phyloP scores from a whole-genome alignment of 176 grass and related monocot species.

The Typha latifolia region DNA sequence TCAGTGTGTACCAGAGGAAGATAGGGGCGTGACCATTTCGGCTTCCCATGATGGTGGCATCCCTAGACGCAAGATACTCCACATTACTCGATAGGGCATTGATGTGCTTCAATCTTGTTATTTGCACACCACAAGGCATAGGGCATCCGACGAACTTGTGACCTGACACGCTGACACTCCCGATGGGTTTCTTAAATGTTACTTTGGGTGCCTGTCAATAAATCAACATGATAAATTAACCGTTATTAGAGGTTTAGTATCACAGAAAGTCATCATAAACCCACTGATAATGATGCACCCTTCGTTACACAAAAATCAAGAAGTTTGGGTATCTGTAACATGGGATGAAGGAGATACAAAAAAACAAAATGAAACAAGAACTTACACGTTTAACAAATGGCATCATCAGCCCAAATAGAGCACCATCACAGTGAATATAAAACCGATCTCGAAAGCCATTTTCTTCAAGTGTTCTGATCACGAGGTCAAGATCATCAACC shows the following conservation, averaged over 20 bases:
- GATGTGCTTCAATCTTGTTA: constrained; percentile 66
- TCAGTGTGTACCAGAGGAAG: constrained; percentile 59
- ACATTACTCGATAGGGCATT: constrained; percentile 67
- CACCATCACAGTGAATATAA: constrained; percentile 87
- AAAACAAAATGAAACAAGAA: not conserved
- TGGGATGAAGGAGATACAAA: too few species aligned
- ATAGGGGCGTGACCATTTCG: constrained; percentile 59
- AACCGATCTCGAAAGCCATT: constrained; percentile 60
- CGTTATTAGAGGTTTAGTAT: too few species aligned
- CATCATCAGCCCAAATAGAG: constrained; percentile 88
- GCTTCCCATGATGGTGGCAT: constrained; percentile 54
- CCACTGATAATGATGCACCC: not conserved
- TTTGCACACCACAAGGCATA: constrained; percentile 83
- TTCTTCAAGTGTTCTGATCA: constrained; percentile 77
- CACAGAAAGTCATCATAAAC: not conserved
- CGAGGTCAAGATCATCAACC: constrained; percentile 77
- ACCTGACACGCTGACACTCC: constrained; percentile 68
- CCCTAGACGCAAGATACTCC: constrained; percentile 61
- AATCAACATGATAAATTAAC: not conserved
- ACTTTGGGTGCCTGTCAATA: constrained; percentile 65
- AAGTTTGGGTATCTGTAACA: not conserved
- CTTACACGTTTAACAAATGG: constrained; percentile 75
- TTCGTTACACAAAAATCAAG: not conserved
- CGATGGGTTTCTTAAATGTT: constrained; percentile 73
- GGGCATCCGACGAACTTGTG: constrained; percentile 90